Evolutionary conservation across 768 basidiomycete species (phyloP).

Genomic region (Psilocybe azurescens): DNA sequence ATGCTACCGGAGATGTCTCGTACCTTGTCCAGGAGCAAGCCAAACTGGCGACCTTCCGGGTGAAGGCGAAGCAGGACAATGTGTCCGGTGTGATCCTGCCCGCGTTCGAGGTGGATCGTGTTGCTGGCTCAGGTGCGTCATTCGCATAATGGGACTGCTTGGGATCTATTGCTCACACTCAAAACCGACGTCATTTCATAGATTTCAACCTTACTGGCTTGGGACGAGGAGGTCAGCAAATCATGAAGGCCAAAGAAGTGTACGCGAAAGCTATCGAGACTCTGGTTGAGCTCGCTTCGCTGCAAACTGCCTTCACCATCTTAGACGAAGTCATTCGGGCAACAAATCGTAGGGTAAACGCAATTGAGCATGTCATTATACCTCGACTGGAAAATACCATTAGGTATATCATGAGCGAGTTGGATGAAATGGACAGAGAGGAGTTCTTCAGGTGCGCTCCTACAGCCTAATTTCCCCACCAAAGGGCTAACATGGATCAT

Average conservation of each 20-base stretch:
- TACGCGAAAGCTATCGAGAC: conserved; percentile 98
- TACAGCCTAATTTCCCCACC: not conserved
- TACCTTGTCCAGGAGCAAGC: conserved; percentile 98
- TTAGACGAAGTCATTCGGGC: conserved; percentile 98
- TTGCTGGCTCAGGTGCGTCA: conserved; percentile 75
- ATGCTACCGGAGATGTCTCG: conserved; percentile 95
- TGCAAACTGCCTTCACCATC: conserved; percentile 98
- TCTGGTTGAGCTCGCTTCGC: conserved; percentile 93
- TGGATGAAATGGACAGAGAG: conserved; percentile 98
- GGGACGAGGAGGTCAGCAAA: conserved; percentile 95
- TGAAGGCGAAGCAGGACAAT: conserved; percentile 96
- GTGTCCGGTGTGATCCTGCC: conserved; percentile 97
- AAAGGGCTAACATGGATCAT: not conserved
- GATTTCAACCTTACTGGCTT: conserved; percentile 98
- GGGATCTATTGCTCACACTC: not conserved
- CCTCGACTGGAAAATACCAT: conserved; percentile 97
- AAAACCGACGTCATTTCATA: conserved; percentile 31
- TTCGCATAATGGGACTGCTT: not conserved
- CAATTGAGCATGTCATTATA: conserved; percentile 97
- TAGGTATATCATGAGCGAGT: conserved; percentile 95
- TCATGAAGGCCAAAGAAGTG: conserved; percentile 93
- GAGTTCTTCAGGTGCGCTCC: conserved; percentile 82
- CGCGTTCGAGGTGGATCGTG: conserved; percentile 91
- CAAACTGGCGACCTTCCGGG: conserved; percentile 88
- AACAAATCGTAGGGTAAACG: conserved; percentile 98